Evolutionary conservation across 1,284 basidiomycete genomes (phyloP).

Genomic region (Fistulinella staudtii): DNA sequence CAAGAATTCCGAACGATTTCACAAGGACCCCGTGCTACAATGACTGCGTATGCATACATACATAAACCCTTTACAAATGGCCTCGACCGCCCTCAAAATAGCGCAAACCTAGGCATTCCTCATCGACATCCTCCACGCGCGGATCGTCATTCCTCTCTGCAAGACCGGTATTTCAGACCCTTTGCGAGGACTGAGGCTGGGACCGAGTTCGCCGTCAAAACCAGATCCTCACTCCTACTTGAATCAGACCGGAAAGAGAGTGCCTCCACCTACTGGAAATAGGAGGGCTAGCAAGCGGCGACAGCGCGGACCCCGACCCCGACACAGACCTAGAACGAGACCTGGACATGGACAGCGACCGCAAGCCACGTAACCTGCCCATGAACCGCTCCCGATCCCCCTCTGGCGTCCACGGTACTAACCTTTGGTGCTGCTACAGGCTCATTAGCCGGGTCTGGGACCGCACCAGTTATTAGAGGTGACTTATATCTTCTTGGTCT

Average conservation of each 20-base stretch:
- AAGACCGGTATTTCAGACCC: slow-evolving; percentile 30
- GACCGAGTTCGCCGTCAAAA: slow-evolving; percentile 1
- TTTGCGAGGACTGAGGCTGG: slow-evolving; percentile 22
- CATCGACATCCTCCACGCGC: slow-evolving; percentile 20
- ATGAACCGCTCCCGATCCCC: slow-evolving; percentile 8
- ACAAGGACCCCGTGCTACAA: too few species aligned
- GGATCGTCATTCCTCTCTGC: slow-evolving; percentile 30
- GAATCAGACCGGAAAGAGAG: slow-evolving; percentile 21
- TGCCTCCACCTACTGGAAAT: slow-evolving; percentile 9
- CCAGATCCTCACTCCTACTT: slow-evolving; percentile 11
- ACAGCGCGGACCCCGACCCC: slow-evolving; percentile 13
- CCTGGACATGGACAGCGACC: neutral
- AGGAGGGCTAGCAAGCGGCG: neutral
- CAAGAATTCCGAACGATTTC: too few species aligned
- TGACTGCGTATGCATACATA: too few species aligned
- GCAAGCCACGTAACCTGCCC: slow-evolving; percentile 9
- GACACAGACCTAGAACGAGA: neutral
- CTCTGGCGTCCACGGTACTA: neutral
- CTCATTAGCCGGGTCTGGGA: slow-evolving; percentile 42
- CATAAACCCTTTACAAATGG: too few species aligned
- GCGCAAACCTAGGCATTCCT: too few species aligned
- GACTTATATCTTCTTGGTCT: slow-evolving; percentile 37
- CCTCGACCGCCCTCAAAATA: too few species aligned
- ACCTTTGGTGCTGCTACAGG: slow-evolving; percentile 25
- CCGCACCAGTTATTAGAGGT: slow-evolving; percentile 46